phyloP scores from a whole-genome alignment of 306 rosid genomes.

The Malus domestica region ASM211411v1 NC_041804.1:4897501-4898000 shows the following conservation, averaged over 20 bases:
- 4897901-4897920: background rate
- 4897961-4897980: slow-evolving; percentile 18
- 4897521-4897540: too few species aligned
- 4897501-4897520: too few species aligned
- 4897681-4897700: slow-evolving; percentile 34
- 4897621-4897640: too few species aligned
- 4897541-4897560: too few species aligned
- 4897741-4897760: slow-evolving; percentile 15
- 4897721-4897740: slow-evolving; percentile 30
- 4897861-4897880: slow-evolving; percentile 49
- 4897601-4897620: too few species aligned
- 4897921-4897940: slow-evolving; percentile 2
- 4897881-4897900: slow-evolving; percentile 39
- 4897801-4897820: background rate
- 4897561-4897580: too few species aligned
- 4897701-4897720: slow-evolving; percentile 18
- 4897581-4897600: too few species aligned
- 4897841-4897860: slow-evolving; percentile 61
- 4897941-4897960: slow-evolving; percentile 11
- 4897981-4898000: slow-evolving; percentile 41
- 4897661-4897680: slow-evolving; percentile 20
- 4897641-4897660: too few species aligned
- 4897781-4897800: background rate
- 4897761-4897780: background rate
- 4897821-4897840: slow-evolving; percentile 11